Conservation (phyloP, 2,329 filamentous ascomycete species). For the Ceratocystis lukuohia region DNA sequence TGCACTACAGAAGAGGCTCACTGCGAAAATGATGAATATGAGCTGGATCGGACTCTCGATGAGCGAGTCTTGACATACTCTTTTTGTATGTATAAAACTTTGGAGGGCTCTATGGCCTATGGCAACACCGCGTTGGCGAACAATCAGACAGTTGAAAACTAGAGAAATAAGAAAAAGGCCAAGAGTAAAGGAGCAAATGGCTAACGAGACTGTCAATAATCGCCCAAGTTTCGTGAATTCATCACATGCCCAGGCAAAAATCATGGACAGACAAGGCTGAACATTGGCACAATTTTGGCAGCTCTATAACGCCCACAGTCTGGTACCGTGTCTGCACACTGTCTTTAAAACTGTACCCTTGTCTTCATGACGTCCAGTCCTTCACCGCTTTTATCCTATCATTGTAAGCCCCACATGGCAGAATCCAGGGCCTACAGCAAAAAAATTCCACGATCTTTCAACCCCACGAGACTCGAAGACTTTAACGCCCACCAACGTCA, state of each 20-base stretch:
- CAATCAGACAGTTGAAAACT: background rate
- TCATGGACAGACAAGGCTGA: background rate
- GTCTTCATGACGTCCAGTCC: background rate
- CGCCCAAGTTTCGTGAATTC: background rate
- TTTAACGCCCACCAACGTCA: background rate
- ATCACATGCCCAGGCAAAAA: background rate
- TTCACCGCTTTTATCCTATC: conserved; percentile 18
- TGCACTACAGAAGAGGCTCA: conserved; percentile 2
- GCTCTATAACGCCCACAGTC: background rate
- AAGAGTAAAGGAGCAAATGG: background rate
- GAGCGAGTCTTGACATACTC: conserved; percentile 17
- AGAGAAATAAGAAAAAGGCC: background rate
- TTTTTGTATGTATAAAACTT: conserved; percentile 3
- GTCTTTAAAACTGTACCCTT: background rate
- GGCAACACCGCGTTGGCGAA: background rate
- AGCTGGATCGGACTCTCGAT: conserved; percentile 14
- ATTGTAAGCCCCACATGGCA: conserved; percentile 19
- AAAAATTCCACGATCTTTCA: conserved; percentile 19
- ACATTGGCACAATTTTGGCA: background rate
- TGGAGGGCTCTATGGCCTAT: background rate
- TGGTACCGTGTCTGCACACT: background rate
- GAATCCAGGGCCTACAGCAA: conserved; percentile 14
- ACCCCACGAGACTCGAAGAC: conserved; percentile 4
- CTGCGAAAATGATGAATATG: conserved; percentile 18
- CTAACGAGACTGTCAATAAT: background rate